Conservation (phyloP, 805 yeast genomes). For the Wickerhamomyces pijperi region DNA sequence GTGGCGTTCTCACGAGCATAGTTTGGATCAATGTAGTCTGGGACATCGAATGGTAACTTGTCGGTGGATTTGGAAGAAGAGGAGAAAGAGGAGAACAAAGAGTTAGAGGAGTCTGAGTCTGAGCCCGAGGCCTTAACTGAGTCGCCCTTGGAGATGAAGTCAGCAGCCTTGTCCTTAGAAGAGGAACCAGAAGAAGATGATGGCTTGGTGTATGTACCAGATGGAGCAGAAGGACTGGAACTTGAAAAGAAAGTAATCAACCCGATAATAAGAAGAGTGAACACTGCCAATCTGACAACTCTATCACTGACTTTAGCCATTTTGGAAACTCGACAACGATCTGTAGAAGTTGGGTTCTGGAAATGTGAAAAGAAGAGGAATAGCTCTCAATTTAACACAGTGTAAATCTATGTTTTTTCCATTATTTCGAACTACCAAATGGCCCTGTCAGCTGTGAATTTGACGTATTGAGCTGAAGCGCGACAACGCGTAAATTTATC, state of each 20-base stretch:
- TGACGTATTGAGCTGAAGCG: no score
- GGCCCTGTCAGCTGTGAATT: no score
- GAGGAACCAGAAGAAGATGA: background rate
- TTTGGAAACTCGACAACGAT: no score
- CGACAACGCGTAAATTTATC: no score
- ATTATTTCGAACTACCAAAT: no score
- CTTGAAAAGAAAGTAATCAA: slow-evolving; percentile 9
- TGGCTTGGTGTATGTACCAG: background rate
- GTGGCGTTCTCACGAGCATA: slow-evolving; percentile 54
- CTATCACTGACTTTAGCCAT: slow-evolving; percentile 15
- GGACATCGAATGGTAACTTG: slow-evolving; percentile 1
- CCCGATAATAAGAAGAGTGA: slow-evolving; percentile 11
- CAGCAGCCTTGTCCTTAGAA: background rate
- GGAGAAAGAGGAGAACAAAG: background rate
- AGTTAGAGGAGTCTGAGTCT: no score
- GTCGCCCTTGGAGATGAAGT: background rate
- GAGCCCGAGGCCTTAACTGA: background rate
- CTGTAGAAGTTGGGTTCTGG: no score
- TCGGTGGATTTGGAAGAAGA: background rate
- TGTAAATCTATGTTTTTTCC: slow-evolving; percentile 9
- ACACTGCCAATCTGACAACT: slow-evolving; percentile 10
- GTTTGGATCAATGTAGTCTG: slow-evolving; percentile 1
- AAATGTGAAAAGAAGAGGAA: no score
- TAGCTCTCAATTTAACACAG: slow-evolving; percentile 22
- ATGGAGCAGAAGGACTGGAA: slow-evolving; percentile 1